Base-by-base conservation (phyloP, 768 basidiomycete species). In the Lentinula sp. region DNA sequence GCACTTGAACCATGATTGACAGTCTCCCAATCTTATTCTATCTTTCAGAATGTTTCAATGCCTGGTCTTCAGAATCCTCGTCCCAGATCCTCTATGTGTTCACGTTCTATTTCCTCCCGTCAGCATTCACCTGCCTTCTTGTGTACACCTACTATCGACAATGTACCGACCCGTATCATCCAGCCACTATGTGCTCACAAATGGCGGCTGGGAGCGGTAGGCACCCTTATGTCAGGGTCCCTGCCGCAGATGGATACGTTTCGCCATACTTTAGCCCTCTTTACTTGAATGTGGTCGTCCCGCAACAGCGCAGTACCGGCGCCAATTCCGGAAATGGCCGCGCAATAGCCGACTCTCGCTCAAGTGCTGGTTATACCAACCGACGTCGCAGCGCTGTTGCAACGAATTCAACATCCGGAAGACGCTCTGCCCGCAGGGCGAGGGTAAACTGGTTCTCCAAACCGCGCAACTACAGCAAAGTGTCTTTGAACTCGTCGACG, bases 141-240 rank as follows among this genome's bases (percentile, higher is more conserved):
- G 75, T 73, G 13, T 74, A 75, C 64, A 72, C 69, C 37, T 77
- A 78, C 68, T 75, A 76, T 64, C 70, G 73, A 28, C 78, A 78
- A 62, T 72, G 72, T 21, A 74, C 65, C 28, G 73, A 77, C 65
- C 72, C 73, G 2, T 62, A 65, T 3, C 78, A 78, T 67, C 59
- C 70, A n/a, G 78, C 74, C 37, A 69, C 69, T 59, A 66, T 78
- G 7, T 21, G 50, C 10, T 51, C 59, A 7, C 59, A 60, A 42
- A 60, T 52, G 48, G 45, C 21, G 15, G 34, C 59, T 7, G 21
- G 4, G 2, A 52, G 49, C 35, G 59, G 59, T 28, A 52, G 50
- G 40, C 48, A 52, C 32, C 57, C 57, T 32, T 60, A 60, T 34
- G 39, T 49, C 18, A 32, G 59, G 5, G 39, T 60, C 10, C 49